phyloP scores from a whole-genome alignment of 495 filamentous ascomycete genomes.

The Neurospora intermedia region DNA sequence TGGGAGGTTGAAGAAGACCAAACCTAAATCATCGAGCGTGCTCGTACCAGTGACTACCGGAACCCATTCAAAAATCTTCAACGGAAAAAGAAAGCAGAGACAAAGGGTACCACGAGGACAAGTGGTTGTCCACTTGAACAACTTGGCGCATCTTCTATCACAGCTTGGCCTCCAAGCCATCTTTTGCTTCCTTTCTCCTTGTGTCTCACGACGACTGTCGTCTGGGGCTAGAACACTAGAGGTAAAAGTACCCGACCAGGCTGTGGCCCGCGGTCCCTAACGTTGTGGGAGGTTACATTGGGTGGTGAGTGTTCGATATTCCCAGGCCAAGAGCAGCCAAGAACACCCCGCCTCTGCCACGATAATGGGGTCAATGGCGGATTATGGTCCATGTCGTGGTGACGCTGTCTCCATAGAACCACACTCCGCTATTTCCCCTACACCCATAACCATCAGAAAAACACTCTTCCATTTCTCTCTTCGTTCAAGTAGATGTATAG shows the following conservation, averaged over 20 bases:
- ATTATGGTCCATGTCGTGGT: background rate
- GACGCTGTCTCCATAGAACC: background rate
- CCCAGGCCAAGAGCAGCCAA: background rate
- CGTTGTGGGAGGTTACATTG: background rate
- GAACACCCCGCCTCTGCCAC: background rate
- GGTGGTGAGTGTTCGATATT: background rate
- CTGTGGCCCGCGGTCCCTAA: background rate
- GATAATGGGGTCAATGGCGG: background rate
- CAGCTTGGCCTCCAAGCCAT: background rate
- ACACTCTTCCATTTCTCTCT: background rate
- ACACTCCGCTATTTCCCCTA: background rate
- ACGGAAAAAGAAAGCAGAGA: background rate
- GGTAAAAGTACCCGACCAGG: background rate
- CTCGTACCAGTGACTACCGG: background rate
- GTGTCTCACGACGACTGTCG: background rate
- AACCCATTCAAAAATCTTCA: background rate
- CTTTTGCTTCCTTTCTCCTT: background rate
- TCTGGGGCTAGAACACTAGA: background rate
- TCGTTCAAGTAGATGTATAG: background rate
- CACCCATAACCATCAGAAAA: background rate
- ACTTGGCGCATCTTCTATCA: background rate
- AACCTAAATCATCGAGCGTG: no score
- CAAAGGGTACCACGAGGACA: background rate
- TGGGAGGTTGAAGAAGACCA: background rate
- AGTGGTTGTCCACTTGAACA: background rate